Conservation (phyloP, 805 yeast species). For the Lachancea nothofagi region DNA sequence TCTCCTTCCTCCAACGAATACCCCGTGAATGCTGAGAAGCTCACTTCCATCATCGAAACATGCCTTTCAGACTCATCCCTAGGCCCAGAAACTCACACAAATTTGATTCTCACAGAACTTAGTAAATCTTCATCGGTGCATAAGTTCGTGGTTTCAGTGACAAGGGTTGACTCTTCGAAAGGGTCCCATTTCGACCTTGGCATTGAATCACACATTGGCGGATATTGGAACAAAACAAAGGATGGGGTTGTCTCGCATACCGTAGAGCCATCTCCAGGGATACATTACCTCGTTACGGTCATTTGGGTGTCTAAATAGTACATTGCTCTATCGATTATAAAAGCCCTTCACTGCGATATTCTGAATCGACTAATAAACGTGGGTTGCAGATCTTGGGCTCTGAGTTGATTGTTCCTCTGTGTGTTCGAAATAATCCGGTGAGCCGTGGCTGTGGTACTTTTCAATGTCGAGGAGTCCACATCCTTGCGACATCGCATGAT, state of each 20-base stretch:
- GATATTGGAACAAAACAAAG: slow-evolving; percentile 50
- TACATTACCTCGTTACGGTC: slow-evolving; percentile 27
- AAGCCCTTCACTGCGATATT: not conserved
- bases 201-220: slow-evolving; percentile 41
- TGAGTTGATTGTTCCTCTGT: slow-evolving; percentile 16
- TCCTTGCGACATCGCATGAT: slow-evolving; percentile 46
- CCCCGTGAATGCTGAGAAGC: slow-evolving; percentile 2
- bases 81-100: slow-evolving; percentile 24
- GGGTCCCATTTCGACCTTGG: slow-evolving; percentile 11
- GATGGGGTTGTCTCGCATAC: slow-evolving; percentile 48
- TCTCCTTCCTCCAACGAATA: slow-evolving; percentile 3
- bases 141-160: slow-evolving; percentile 48
- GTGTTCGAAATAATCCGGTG: slow-evolving; percentile 17
- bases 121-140: slow-evolving; percentile 45
- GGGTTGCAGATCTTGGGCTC: slow-evolving; percentile 19
- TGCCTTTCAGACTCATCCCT: not conserved
- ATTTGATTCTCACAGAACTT: slow-evolving; percentile 33
- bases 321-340: not conserved
- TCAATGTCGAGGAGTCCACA: slow-evolving; percentile 30
- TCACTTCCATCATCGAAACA: slow-evolving; percentile 4
- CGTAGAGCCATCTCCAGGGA: slow-evolving; percentile 17
- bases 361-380: slow-evolving; percentile 25
- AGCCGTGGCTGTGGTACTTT: slow-evolving; percentile 19
- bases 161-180: slow-evolving; percentile 30
- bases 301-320: slow-evolving; percentile 30